Percentiles rank a stretch among this genome's conserved stretches.
These are phyloP conservation scores for carrot (Daucus carota) DNA, from an alignment of 129 eudicot genomes.

Conservation along the genomic window DH1_v3.0 NC_030388.2:26511001-26511500, in stretches of 20 bases:
- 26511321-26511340: not conserved
- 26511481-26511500: not conserved
- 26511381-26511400: not conserved
- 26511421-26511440: conserved; percentile 26
- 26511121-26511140: not conserved
- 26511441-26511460: not conserved
- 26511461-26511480: conserved; percentile 8
- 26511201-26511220: not conserved
- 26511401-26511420: not conserved
- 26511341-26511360: not conserved
- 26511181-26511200: conserved; percentile 7
- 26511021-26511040: too few species aligned
- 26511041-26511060: too few species aligned
- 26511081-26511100: too few species aligned
- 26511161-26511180: not conserved
- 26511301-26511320: not conserved
- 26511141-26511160: not conserved
- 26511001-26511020: too few species aligned
- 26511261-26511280: not conserved
- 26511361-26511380: not conserved
- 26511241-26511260: not conserved
- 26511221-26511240: not conserved
- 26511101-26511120: not conserved
- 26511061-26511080: too few species aligned
- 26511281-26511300: not conserved